phyloP scores from a whole-genome alignment of 208 protist genomes.

The Leishmania arabica region DNA sequence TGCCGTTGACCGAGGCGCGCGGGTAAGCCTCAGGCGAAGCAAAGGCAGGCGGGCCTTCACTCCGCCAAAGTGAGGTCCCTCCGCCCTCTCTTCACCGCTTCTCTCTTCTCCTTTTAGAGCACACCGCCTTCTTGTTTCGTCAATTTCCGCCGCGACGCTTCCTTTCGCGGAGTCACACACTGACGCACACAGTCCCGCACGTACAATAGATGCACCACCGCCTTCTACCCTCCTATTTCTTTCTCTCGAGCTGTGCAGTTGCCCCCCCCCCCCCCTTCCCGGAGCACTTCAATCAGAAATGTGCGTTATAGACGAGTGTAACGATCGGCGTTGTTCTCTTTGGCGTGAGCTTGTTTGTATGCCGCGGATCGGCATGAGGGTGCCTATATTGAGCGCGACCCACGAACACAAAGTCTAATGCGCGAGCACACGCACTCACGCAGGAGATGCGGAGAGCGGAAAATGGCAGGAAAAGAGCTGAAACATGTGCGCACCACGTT shows the following conservation, averaged over 20 bases:
- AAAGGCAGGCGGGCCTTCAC: background rate
- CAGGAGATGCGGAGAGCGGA: background rate
- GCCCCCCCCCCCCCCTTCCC: rapidly evolving
- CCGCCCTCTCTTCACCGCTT: background rate
- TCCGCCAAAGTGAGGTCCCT: background rate
- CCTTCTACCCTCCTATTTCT: background rate
- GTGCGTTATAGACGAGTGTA: background rate
- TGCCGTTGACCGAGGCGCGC: background rate
- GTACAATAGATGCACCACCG: background rate
- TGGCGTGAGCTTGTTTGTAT: background rate
- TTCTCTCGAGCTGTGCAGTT: background rate
- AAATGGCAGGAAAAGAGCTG: background rate
- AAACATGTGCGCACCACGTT: background rate
- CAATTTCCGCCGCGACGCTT: background rate
- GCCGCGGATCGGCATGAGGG: background rate
- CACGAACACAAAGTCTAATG: background rate
- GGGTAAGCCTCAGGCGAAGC: background rate
- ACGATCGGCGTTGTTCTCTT: background rate
- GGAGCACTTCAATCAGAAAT: background rate
- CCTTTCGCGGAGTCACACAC: background rate
- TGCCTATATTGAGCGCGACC: background rate
- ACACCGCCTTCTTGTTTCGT: background rate
- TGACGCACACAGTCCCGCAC: background rate
- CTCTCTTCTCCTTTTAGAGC: background rate
- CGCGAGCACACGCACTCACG: background rate